These are phyloP conservation scores for Anaeramoeba flamelloides DNA, from an alignment of 78 protist species.

Conservation along the genomic window DNA sequence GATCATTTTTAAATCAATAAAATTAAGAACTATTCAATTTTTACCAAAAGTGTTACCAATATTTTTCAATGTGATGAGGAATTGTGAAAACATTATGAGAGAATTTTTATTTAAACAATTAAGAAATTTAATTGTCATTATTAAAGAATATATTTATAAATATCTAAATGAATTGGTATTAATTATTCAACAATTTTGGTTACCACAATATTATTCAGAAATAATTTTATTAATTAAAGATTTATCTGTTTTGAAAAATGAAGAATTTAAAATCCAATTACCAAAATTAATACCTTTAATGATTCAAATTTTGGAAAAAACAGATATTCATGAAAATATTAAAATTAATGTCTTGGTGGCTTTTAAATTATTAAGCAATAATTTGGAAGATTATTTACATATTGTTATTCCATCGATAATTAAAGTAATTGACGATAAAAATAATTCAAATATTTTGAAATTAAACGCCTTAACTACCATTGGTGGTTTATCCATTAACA, in stretches of 20 bases:
- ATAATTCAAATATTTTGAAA: too few species aligned
- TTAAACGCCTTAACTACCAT: too few species aligned
- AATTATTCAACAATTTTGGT: constrained; percentile 64
- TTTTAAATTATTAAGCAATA: constrained; percentile 51
- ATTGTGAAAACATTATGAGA: too few species aligned
- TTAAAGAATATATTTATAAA: constrained; percentile 66
- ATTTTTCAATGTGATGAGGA: too few species aligned
- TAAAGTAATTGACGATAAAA: too few species aligned
- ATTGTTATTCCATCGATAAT: constrained; percentile 67
- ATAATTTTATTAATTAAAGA: constrained; percentile 59
- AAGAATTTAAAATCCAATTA: constrained; percentile 65
- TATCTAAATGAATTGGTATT: constrained; percentile 24
- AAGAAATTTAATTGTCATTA: too few species aligned
- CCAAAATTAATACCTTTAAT: constrained; percentile 61
- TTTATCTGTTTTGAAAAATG: constrained; percentile 53
- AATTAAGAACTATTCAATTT: too few species aligned
- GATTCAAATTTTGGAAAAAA: too few species aligned
- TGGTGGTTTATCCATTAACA: constrained; percentile 1
- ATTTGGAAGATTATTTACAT: constrained; percentile 67
- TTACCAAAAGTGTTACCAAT: too few species aligned
- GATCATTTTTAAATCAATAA: too few species aligned
- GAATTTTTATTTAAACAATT: too few species aligned
- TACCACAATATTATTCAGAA: constrained; percentile 9
- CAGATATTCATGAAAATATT: background rate
- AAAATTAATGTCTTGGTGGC: constrained; percentile 45